These are phyloP conservation scores for Speleostelium caveatum DNA, from an alignment of 78 protist genomes.

Conservation along the genomic window DNA sequence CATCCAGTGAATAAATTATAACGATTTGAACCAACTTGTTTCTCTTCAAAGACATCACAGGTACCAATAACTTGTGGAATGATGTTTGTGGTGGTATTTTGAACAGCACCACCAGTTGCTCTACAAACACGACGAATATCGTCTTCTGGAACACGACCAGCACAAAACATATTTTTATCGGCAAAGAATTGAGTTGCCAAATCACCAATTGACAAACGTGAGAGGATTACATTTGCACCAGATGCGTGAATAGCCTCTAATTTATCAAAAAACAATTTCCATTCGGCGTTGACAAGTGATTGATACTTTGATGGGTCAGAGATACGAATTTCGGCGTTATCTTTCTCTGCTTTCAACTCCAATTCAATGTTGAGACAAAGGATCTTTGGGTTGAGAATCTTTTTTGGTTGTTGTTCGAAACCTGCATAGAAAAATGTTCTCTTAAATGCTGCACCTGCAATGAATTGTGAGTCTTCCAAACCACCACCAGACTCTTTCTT, in stretches of 20 bases:
- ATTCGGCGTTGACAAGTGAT: slow-evolving; percentile 97
- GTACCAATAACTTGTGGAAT: slow-evolving; percentile 89
- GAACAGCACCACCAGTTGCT: slow-evolving; percentile 90
- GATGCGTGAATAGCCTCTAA: slow-evolving; percentile 93
- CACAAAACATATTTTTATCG: slow-evolving; percentile 99
- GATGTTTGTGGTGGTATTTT: slow-evolving; percentile 94
- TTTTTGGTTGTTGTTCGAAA: slow-evolving; percentile 99
- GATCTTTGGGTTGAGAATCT: slow-evolving; percentile 94
- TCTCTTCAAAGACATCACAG: slow-evolving; percentile 98
- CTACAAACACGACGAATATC: slow-evolving; percentile 95
- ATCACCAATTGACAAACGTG: slow-evolving; percentile 99
- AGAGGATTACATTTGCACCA: slow-evolving; percentile 98
- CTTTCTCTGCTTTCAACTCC: slow-evolving; percentile 99
- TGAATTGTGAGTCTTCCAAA: slow-evolving; percentile 94
- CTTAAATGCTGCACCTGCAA: slow-evolving; percentile 99
- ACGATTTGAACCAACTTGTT: slow-evolving; percentile 96
- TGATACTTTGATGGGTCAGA: slow-evolving; percentile 93
- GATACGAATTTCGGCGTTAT: slow-evolving; percentile 98
- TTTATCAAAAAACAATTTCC: slow-evolving; percentile 99
- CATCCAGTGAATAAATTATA: slow-evolving; percentile 98
- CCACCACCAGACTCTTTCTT: slow-evolving; percentile 98
- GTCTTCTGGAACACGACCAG: slow-evolving; percentile 99
- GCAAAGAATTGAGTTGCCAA: slow-evolving; percentile 99
- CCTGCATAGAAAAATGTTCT: slow-evolving; percentile 99
- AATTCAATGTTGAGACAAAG: slow-evolving; percentile 98